These are phyloP conservation scores for Prototheca cutis DNA, from an alignment of 163 green algal species.

Conservation along the genomic window DNA sequence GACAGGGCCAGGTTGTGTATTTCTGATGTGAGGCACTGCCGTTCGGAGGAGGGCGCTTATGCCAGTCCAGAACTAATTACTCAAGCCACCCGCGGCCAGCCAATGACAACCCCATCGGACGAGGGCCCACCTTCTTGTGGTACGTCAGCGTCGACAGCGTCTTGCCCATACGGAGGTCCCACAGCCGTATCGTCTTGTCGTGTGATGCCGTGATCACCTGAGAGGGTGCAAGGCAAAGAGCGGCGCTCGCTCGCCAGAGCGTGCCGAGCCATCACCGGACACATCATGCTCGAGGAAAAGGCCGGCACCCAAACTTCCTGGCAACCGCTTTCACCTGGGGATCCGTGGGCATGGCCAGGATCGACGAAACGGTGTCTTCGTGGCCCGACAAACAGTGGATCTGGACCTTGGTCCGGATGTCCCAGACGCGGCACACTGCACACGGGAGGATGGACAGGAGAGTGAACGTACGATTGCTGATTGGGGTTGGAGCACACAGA, in stretches of 20 bases:
- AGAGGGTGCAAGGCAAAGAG: too few relatives aligned
- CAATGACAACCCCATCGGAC: neutral
- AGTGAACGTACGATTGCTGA: too few relatives aligned
- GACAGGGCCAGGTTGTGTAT: too few relatives aligned
- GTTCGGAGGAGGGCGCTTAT: too few relatives aligned
- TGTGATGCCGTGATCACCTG: constrained; percentile 92
- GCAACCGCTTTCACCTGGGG: constrained; percentile 67
- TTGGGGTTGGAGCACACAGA: too few relatives aligned
- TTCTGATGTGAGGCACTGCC: too few relatives aligned
- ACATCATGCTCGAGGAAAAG: too few relatives aligned
- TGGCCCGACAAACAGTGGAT: constrained; percentile 78
- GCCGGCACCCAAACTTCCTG: too few relatives aligned
- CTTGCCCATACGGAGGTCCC: constrained; percentile 85
- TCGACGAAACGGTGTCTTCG: constrained; percentile 83
- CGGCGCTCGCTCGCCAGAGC: too few relatives aligned
- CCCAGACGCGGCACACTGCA: constrained; percentile 87
- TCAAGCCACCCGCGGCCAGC: too few relatives aligned
- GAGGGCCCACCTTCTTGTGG: constrained; percentile 85
- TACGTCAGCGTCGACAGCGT: constrained; percentile 87
- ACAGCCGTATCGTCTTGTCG: constrained; percentile 90
- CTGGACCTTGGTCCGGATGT: constrained; percentile 44
- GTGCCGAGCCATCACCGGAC: too few relatives aligned
- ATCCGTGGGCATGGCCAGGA: constrained; percentile 76
- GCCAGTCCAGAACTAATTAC: too few relatives aligned
- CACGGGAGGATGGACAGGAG: neutral